Base-by-base conservation (phyloP, 306 rosid genomes). In the Ormosia emarginata region DNA sequence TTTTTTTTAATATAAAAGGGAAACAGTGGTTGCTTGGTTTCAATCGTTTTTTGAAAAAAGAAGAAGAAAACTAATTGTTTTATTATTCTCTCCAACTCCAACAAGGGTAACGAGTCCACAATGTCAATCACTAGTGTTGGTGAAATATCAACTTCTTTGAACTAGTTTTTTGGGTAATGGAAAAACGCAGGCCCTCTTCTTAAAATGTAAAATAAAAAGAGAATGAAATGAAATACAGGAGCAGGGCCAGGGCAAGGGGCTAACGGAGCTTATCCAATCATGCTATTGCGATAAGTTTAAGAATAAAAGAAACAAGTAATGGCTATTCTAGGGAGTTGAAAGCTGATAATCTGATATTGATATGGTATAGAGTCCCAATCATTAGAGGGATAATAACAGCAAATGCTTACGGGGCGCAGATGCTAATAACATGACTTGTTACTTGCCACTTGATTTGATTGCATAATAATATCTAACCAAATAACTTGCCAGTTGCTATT, bases 121-220 rank as follows among this genome's bases (percentile, higher is more conserved):
- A 29, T 82, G 78, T 37, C 73, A 68, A 58, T 76, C 82, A 49
- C 77, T 11, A 47, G 7, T 24, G 24, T 24, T 14, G 59, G 68
- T 62, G 79, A 53, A 82, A 83, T 62, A 41, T 83, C 82, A 83
- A 77, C 75, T 70, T 83, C 68, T 58, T 7, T 33, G 40, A 40
- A 52, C 14, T 59, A 36, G 29, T 9, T 52, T 39, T 24, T 62
- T 3, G 14, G 30, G 32, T 9, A 56, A 4, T 29, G n/a, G 18
- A 40, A 55, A 65, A 77, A 29, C 9, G 11, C 34, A 24, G 52
- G 56, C 14, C 55, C 55, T 41, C 40, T 24, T 57, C 24, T 49
- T 59, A 24, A 44, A 36, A 3, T 8, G 12, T 15, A 2, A 33
- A 43, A 57, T 40, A 14, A 13, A 17, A 15, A 14, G 6, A 74